These are phyloP conservation scores for Bacidia gigantensis DNA, from an alignment of 495 filamentous ascomycete genomes.

Conservation along the genomic window DNA sequence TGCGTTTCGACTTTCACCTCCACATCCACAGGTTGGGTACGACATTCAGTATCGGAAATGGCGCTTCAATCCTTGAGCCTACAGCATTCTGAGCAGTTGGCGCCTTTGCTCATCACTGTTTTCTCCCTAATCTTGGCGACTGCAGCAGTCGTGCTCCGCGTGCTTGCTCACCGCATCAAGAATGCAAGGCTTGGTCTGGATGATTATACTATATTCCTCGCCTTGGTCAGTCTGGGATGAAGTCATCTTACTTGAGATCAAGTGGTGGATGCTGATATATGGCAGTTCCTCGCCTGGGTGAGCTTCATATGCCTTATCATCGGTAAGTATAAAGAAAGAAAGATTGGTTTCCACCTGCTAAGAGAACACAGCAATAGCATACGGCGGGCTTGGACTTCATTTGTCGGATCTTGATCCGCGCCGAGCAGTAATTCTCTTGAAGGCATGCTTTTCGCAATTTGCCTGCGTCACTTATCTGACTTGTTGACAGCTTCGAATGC, in stretches of 20 bases:
- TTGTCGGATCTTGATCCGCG: neutral
- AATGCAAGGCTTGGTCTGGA: neutral
- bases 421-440: neutral
- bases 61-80: neutral
- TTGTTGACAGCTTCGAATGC: neutral
- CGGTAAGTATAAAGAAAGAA: neutral
- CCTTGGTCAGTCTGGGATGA: neutral
- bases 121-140: neutral
- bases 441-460: neutral
- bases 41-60: neutral
- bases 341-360: neutral
- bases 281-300: neutral
- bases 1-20: too few species aligned
- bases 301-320: neutral
- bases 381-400: neutral
- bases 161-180: neutral
- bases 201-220: neutral
- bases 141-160: neutral
- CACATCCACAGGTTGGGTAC: too few species aligned
- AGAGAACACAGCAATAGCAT: neutral
- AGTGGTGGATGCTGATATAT: neutral
- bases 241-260: neutral
- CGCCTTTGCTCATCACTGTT: neutral
- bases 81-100: neutral
- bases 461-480: neutral